phyloP scores from a whole-genome alignment of 2,329 filamentous ascomycete species.

The Aspergillus pseudoglaucus region DNA sequence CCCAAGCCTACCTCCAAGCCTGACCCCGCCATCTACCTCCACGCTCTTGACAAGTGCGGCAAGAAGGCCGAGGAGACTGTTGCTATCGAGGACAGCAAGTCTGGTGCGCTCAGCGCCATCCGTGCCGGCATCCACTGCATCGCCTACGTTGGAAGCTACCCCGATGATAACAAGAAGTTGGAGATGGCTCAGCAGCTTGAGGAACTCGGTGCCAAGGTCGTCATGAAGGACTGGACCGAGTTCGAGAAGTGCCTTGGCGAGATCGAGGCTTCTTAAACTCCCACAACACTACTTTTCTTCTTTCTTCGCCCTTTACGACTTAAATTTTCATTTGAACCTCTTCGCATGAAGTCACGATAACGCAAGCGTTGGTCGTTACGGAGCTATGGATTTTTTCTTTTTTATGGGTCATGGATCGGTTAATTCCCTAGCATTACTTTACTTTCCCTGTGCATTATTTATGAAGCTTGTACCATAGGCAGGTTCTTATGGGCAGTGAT shows the following conservation, averaged over 20 bases:
- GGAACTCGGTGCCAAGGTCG: constrained; percentile 55
- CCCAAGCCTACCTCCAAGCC: constrained; percentile 80
- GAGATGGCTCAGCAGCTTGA: constrained; percentile 59
- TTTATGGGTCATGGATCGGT: constrained; percentile 3
- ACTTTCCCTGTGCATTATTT: constrained; percentile 9
- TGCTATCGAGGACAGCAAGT: constrained; percentile 84
- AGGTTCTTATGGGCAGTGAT: constrained; percentile 8
- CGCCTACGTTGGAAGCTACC: constrained; percentile 78
- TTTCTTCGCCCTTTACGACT: background rate
- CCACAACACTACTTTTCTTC: constrained; percentile 11
- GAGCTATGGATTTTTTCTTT: constrained; percentile 8
- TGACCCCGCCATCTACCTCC: constrained; percentile 79
- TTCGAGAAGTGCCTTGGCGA: constrained; percentile 38
- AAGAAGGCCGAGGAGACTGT: constrained; percentile 66
- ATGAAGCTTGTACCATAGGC: constrained; percentile 12
- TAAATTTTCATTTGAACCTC: background rate
- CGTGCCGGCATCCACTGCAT: constrained; percentile 74
- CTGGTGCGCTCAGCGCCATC: constrained; percentile 69
- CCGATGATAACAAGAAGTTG: constrained; percentile 50
- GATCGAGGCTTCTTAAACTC: constrained; percentile 29
- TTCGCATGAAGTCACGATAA: constrained; percentile 27
- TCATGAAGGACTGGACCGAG: constrained; percentile 50
- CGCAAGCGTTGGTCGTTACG: constrained; percentile 23
- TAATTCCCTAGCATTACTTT: constrained; percentile 3
- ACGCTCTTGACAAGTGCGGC: constrained; percentile 66